Evolutionary conservation across 768 basidiomycete genomes (phyloP), one percentile per base, ranked within the genome.

Genomic region (Mrakia frigida): DNA sequence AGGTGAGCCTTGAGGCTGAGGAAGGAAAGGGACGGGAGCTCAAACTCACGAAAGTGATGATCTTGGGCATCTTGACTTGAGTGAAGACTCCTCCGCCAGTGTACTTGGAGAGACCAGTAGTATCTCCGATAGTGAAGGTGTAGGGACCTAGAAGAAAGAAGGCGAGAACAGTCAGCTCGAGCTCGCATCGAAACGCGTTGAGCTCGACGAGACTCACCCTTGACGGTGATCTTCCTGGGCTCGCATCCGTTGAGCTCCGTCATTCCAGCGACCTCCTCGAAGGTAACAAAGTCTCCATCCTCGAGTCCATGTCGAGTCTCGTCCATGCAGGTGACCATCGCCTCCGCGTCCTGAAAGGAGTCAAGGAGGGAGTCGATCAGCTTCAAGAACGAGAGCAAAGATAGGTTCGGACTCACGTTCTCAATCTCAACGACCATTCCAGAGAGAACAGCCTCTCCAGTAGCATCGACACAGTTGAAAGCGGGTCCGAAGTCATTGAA

Each of bases 51-150:
- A 98, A 99, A 82, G 94, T 89, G 69, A 98, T 85, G 70, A 94
- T 87, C 85, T 96, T 98, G 14, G 97, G 97, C 94, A 98, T 96
- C 86, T 98, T 99, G 79, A 98, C 94, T 84, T 99, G 97, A 10
- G 92, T 94, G 83, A 98, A 99, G 78, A 95, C 91, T 52, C 97
- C 97, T 35, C 96, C 97, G 39, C 88, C 82, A 79, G 90, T 88
- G 84, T 98, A 98, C 63, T 88, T 86, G 37, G 89, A 86, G 16
- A 97, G 82, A 50, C 87, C 87, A 41, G 90, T 88, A 3, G 95
- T 98, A 82, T 97, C 93, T 3, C 97, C 96, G 75, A 99, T 96
- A 41, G 91, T 86, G 84, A 99, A 99, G 0, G 97, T 98, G 82
- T 98, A 99, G 0, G 97, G 97, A 3, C 96, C 85, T 85, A 75